Base-by-base conservation (phyloP, 139 green algal genomes). In the Chlamydomonas sphaeroides region DNA sequence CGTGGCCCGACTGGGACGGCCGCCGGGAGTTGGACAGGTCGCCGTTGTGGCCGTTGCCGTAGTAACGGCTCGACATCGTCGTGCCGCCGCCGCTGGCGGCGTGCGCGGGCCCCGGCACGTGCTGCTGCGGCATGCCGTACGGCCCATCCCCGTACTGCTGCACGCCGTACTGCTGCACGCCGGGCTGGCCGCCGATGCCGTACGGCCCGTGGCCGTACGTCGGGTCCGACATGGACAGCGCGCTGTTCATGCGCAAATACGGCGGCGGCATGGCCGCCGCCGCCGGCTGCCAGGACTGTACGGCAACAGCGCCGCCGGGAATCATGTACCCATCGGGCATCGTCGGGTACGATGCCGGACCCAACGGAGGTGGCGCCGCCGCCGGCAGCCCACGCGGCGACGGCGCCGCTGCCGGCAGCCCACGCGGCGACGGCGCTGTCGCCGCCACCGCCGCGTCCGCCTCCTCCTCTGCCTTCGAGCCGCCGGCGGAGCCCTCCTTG, bases 281-380 rank as follows among this genome's bases (percentile, higher is more conserved):
- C 56, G 56, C 17, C 56, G 59, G 30, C 59, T 32, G 5, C 30
- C 25, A 33, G 25, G 25, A 10, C 56, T 63, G 20, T 7, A 25
- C 56, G 25, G 25, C 56, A 5, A 8, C 56, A 25, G 25, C 56
- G 56, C 59, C 59, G 11, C 59, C 59, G n/a, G n/a, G 18, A 11
- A 66, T 25, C 59, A 66, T 66, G 59, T 66, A 66, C 5, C 59
- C 59, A n/a, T 66, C 59, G n/a, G 59, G 59, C 59, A 66, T 35
- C 30, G 7, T 26, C 7, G 59, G 59, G n/a, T 66, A 66, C 18
- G 56, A n/a, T n/a, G n/a, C n/a, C n/a, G n/a, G n/a, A n/a, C n/a
- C n/a, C n/a, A n/a, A n/a, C n/a, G n/a, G n/a, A 5, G 49, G 4
- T 14, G 56, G 56, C 56, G 23, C 56, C 56, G 56, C 56, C 56